These are phyloP conservation scores for Hymenoscyphus infarciens DNA, from an alignment of 2,329 filamentous ascomycete species.

Conservation along the genomic window DNA sequence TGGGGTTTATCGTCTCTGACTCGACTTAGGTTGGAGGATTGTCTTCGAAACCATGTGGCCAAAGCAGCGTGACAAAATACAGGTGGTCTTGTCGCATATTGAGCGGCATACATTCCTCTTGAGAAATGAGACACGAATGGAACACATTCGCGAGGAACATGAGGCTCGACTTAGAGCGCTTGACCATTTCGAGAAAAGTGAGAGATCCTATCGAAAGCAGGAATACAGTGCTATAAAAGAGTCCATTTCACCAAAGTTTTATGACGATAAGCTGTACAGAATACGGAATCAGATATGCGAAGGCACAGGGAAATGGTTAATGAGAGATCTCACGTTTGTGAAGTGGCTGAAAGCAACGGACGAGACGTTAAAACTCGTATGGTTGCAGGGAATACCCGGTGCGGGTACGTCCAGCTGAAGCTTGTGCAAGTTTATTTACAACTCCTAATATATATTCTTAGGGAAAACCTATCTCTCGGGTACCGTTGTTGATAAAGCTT, in stretches of 20 bases:
- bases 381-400: neutral
- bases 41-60: constrained; percentile 36
- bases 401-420: neutral
- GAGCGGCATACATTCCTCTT: constrained; percentile 11
- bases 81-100: constrained; percentile 9
- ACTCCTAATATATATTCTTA: neutral
- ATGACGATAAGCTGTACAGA: neutral
- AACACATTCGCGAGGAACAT: constrained; percentile 12
- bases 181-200: constrained; percentile 8
- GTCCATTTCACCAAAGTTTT: neutral
- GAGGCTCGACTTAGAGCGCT: constrained; percentile 7
- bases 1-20: constrained; percentile 3
- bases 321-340: neutral
- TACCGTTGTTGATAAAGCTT: neutral
- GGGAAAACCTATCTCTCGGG: neutral
- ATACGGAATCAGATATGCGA: neutral
- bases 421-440: neutral
- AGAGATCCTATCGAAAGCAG: neutral
- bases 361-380: neutral
- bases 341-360: neutral
- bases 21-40: constrained; percentile 25
- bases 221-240: neutral
- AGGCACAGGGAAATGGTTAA: neutral
- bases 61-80: constrained; percentile 25
- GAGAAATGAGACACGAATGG: constrained; percentile 11